Percentiles rank a stretch among this genome's conserved stretches.
phyloP scores from a whole-genome alignment of 2,329 filamentous ascomycete genomes.

The Bipolaris oryzae region DNA sequence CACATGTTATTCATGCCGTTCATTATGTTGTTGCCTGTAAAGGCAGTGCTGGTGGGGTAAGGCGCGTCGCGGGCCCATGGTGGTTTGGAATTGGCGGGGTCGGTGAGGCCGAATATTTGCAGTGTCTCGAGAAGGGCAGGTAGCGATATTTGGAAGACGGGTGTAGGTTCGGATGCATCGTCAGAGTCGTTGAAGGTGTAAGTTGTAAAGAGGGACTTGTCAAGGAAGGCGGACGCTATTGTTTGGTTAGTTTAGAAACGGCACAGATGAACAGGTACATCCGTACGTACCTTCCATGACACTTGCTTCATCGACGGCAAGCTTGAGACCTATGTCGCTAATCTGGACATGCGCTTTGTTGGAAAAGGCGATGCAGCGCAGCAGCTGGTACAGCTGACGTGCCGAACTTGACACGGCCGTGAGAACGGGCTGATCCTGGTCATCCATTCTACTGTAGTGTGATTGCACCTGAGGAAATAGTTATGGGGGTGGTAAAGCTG shows the following conservation, averaged over 20 bases:
- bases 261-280: neutral
- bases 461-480: neutral
- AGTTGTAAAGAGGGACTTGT: conserved; percentile 85
- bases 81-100: conserved; percentile 47
- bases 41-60: conserved; percentile 70
- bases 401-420: conserved; percentile 79
- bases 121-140: conserved; percentile 88
- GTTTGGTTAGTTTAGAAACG: conserved; percentile 10
- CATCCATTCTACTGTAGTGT: conserved; percentile 33
- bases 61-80: conserved; percentile 50
- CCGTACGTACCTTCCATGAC: conserved; percentile 79
- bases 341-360: conserved; percentile 73
- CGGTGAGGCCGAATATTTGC: conserved; percentile 83
- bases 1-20: conserved; percentile 81
- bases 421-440: conserved; percentile 62
- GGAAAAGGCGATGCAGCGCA: conserved; percentile 67
- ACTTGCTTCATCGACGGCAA: conserved; percentile 84
- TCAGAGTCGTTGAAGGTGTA: conserved; percentile 68
- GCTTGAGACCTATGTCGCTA: conserved; percentile 81
- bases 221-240: conserved; percentile 77
- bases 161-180: conserved; percentile 50
- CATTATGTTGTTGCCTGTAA: conserved; percentile 75
- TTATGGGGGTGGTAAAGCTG: neutral
- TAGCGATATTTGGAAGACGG: conserved; percentile 86
- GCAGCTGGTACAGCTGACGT: conserved; percentile 71